A percentile compares a stretch with the other conserved stretches of the same genome.
Conservation (phyloP, 306 rosid genomes). For the Astragalus membranaceus region DNA sequence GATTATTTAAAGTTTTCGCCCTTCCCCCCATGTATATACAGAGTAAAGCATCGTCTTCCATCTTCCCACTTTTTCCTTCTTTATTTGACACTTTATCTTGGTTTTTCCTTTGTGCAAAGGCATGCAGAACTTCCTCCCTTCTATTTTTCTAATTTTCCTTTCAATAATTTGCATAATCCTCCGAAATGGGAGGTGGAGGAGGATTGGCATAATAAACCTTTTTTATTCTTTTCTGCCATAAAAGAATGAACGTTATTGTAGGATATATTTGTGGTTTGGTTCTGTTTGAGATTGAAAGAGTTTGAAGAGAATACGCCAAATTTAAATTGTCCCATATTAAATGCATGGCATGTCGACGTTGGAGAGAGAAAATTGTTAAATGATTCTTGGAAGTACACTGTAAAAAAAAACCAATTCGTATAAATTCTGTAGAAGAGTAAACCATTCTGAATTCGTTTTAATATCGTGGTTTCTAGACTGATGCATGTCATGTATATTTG, state of each 20-base stretch:
- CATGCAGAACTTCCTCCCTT: neutral
- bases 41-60: neutral
- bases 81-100: neutral
- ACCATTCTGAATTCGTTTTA: neutral
- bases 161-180: neutral
- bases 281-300: neutral
- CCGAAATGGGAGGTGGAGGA: neutral
- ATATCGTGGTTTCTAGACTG: neutral
- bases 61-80: neutral
- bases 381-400: neutral
- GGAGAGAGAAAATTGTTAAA: slow-evolving; percentile 7
- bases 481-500: slow-evolving; percentile 13
- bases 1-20: neutral
- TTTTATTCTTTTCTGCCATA: neutral
- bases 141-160: neutral
- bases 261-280: slow-evolving; percentile 8
- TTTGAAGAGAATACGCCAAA: neutral
- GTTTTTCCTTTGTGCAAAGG: neutral
- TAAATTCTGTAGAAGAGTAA: neutral
- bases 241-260: neutral
- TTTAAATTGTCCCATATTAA: neutral
- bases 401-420: neutral
- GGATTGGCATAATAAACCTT: neutral
- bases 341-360: slow-evolving; percentile 3
- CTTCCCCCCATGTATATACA: neutral